Evolutionary conservation across 116 monocot genomes (phyloP), one percentile per base, ranked within the genome.

Genomic region (Posidonia oceanica): DNA sequence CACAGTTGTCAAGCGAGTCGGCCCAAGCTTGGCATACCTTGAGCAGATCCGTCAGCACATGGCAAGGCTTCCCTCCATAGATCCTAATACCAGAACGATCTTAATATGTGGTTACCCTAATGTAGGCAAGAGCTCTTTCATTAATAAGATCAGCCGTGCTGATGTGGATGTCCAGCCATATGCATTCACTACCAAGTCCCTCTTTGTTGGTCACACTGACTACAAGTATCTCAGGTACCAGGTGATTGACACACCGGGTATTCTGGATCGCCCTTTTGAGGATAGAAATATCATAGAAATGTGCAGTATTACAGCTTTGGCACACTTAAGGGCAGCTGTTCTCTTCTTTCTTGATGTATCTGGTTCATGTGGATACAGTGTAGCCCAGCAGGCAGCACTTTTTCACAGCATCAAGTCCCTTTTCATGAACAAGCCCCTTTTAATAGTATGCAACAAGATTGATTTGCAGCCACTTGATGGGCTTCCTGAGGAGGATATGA

Each of bases 81-180:
- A 89, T 36, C 89, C 88, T 13, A 85, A 85, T 55, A 81, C 83
- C 13, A 77, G 89, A 1, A 89, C 89, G 1, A 60, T 89, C 5
- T 61, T 89, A 59, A 89, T 89, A 3, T 89, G 89, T 67, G 89
- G 85, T 10, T 89, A 83, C 39, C 89, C 89, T 2, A 89, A 89
- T 79, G 89, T 89, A 14, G 89, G 89, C 37, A 89, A 89, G 79
- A 89, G 88, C 64, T 89, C 89, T 7, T 89, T 89, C 59, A 83
- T 83, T 5, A 89, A 89, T 44, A 89, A 85, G 72, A 75, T 89
- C 52, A 89, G 83, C 7, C 72, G 86, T 51, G 89, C 89, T 58
- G 89, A 89, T 73, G 89, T 89, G 13, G 89, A 89, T 56, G 89
- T 89, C 17, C 89, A 89, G 59, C 86, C 89, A 3, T 89, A 85